phyloP scores from a whole-genome alignment of 2,329 filamentous ascomycete genomes.

The Penicillium brasilianum region DNA sequence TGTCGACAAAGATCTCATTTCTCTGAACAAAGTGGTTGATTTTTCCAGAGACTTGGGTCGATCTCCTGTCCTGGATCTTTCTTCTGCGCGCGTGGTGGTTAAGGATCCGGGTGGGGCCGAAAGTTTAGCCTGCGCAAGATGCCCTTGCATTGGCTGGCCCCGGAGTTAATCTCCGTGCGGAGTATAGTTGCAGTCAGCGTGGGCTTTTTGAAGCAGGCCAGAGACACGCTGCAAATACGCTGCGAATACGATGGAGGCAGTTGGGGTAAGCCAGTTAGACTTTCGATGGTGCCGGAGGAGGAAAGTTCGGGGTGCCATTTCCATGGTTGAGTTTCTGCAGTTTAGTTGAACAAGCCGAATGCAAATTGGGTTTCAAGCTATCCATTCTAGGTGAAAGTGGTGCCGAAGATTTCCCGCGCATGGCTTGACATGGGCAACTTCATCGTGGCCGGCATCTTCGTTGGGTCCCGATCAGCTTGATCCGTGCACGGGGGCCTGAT shows the following conservation, averaged over 20 bases:
- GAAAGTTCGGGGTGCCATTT: neutral
- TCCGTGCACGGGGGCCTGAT: neutral
- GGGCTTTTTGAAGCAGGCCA: neutral
- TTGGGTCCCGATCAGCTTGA: neutral
- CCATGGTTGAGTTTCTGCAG: conserved; percentile 19
- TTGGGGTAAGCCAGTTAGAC: conserved; percentile 18
- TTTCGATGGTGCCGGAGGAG: neutral
- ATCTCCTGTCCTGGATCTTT: neutral
- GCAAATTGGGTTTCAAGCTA: conserved; percentile 1
- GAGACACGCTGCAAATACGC: too few relatives aligned
- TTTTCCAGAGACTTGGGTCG: neutral
- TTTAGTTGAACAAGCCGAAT: neutral
- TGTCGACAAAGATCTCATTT: neutral
- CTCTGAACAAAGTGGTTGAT: neutral
- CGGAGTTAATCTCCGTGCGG: neutral
- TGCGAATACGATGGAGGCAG: conserved; percentile 13
- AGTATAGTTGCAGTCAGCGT: too few relatives aligned
- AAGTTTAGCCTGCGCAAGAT: neutral
- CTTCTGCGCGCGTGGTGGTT: neutral
- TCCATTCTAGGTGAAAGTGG: neutral
- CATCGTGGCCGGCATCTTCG: neutral
- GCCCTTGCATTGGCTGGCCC: neutral
- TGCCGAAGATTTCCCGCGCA: neutral
- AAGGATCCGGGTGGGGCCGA: neutral
- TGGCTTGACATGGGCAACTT: neutral